Evolutionary conservation across 228 moss, liverwort and hornwort species (phyloP).

Genomic region (Sphagnum fallax): DNA sequence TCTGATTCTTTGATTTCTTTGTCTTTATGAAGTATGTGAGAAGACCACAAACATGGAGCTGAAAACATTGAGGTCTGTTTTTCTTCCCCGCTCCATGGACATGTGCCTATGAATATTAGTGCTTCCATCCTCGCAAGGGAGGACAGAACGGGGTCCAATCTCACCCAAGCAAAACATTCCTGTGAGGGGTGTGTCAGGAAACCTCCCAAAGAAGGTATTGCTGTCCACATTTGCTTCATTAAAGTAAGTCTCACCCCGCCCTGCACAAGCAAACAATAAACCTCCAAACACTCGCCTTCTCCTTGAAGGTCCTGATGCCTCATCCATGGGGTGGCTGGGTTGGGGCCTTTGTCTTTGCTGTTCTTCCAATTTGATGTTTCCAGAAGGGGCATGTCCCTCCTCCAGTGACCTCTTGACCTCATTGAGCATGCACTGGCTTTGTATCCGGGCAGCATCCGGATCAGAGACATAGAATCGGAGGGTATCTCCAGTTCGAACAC

Average conservation of each 20-base stretch:
- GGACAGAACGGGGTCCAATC: constrained; percentile 31
- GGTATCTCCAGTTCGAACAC: constrained; percentile 30
- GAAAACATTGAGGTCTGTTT: constrained; percentile 20
- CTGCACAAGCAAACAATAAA: constrained; percentile 23
- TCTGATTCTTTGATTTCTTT: neutral
- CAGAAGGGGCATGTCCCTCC: neutral
- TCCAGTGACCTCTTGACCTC: constrained; percentile 6
- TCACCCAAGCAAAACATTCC: constrained; percentile 28
- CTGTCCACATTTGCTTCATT: constrained; percentile 22
- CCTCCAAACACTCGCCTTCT: constrained; percentile 24
- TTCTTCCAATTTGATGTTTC: neutral
- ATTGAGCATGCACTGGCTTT: constrained; percentile 11
- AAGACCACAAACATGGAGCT: constrained; percentile 33
- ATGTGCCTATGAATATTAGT: constrained; percentile 13
- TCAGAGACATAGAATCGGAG: constrained; percentile 32
- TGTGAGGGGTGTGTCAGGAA: constrained; percentile 21
- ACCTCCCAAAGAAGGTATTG: constrained; percentile 8
- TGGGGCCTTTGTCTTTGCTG: neutral
- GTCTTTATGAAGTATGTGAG: constrained; percentile 4
- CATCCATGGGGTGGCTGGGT: constrained; percentile 1
- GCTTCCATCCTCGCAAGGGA: constrained; percentile 13
- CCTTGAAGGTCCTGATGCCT: neutral
- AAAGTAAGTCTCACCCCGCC: constrained; percentile 18
- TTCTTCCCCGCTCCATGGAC: constrained; percentile 9
- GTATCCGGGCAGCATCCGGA: constrained; percentile 16